Evolutionary conservation across 2,329 filamentous ascomycete genomes (phyloP), one percentile per base, ranked within the genome.

Genomic region (Chaetomium olivaceum): DNA sequence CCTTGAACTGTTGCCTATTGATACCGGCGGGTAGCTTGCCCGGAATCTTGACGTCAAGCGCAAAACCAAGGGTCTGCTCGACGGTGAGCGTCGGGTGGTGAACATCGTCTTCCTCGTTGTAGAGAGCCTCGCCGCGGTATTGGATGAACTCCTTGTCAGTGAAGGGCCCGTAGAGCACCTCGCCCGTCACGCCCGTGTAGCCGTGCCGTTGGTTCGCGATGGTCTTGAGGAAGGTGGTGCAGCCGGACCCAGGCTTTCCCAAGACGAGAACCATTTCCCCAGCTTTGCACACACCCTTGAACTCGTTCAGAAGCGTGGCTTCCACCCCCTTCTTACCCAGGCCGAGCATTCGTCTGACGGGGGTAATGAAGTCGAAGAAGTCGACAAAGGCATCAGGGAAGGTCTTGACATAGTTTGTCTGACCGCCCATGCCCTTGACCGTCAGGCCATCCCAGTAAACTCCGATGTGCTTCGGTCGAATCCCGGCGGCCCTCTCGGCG

Each of bases 251-350:
- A 0, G 92, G 92, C 68, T 88, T 85, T 25, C 92, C 92, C 7
- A 96, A 81, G 0, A 96, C 92, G 1, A 96, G 81, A 0, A 94
- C 85, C 92, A 97, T 96, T 80, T 97, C 93, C 0, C 93, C 93
- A 0, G 92, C 91, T 69, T 89, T 88, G 64, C 87, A 86, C 1
- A 91, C 83, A 36, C 89, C 90, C 60, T 82, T 83, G 79, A 93
- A 95, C 69, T 85, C 81, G 67, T 91, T 83, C 27, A 96, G 78
- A 55, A 96, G 88, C 6, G 91, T 89, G 50, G 89, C 85, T 74
- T 96, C 90, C 36, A 81, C 81, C 2, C 88, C 88, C 75, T 91
- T 91, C 64, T 85, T 86, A 0, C 87, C 87, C 19, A 87, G 73
- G 0, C 91, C 89, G 1, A 93, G 78, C 11, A 92, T 72, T 21